Evolutionary conservation across 192 early-diverging fungal genomes (phyloP).

Genomic region (Allomyces macrogynus): DNA sequence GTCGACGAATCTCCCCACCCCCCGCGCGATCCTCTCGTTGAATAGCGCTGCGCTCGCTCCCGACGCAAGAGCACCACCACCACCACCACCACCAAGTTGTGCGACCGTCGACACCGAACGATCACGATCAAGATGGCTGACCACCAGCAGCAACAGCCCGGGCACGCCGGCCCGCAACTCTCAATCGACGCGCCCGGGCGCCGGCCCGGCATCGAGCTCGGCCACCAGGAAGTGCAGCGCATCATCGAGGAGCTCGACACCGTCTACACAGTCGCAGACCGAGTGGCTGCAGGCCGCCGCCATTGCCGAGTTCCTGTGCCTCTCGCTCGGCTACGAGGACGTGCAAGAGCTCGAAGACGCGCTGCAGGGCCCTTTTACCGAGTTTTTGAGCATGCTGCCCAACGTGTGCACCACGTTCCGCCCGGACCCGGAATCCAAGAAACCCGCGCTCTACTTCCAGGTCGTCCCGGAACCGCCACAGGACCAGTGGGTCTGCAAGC

Average conservation of each 20-base stretch:
- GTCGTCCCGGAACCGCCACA: neutral
- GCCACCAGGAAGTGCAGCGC: neutral
- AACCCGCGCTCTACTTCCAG: neutral
- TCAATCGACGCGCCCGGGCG: too few relatives aligned
- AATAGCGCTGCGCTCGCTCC: too few relatives aligned
- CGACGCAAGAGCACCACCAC: too few relatives aligned
- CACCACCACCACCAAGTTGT: too few relatives aligned
- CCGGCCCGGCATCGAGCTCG: neutral
- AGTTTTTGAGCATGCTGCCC: neutral
- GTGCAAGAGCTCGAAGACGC: neutral
- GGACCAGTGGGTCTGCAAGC: neutral
- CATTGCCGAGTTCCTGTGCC: neutral
- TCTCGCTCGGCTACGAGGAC: neutral
- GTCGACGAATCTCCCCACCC: too few relatives aligned
- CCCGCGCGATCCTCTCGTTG: too few relatives aligned
- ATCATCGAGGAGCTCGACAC: neutral
- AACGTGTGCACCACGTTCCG: neutral
- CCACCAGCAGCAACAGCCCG: too few relatives aligned
- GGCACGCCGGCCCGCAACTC: too few relatives aligned
- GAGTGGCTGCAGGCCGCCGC: neutral
- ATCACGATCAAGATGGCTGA: too few relatives aligned
- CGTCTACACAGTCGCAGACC: neutral
- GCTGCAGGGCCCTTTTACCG: neutral
- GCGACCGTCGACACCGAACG: too few relatives aligned
- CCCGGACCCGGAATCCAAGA: neutral